Evolutionary conservation across 805 yeast genomes (phyloP).

Genomic region (Metschnikowia orientalis): DNA sequence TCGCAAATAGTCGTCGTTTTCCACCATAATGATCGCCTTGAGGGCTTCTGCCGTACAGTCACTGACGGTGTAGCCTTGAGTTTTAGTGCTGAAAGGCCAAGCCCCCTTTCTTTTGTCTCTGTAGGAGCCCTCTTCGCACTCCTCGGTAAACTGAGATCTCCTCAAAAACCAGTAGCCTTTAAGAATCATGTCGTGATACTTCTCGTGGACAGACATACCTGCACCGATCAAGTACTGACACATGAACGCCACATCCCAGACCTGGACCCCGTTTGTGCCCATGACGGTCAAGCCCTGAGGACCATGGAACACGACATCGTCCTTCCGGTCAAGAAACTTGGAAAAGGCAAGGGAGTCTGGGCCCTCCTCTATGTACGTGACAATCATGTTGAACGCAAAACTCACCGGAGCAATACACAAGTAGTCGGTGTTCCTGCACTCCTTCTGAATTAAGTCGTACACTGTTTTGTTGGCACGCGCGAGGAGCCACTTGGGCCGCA

Average conservation of each 20-base stretch:
- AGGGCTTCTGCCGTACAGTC: conserved; percentile 97
- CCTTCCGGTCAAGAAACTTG: conserved; percentile 53
- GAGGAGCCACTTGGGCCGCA: conserved; percentile 73
- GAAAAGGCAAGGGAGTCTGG: conserved; percentile 55
- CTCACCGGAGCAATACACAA: conserved; percentile 92
- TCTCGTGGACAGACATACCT: conserved; percentile 67
- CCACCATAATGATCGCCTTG: conserved; percentile 91
- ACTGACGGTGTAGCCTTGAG: conserved; percentile 93
- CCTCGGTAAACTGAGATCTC: conserved; percentile 79
- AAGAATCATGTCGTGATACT: conserved; percentile 60
- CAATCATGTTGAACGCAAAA: conserved; percentile 78
- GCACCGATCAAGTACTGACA: conserved; percentile 78
- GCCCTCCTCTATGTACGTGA: conserved; percentile 68
- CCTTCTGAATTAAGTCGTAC: conserved; percentile 66
- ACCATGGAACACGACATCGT: conserved; percentile 78
- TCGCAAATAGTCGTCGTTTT: conserved; percentile 51
- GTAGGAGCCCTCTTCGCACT: conserved; percentile 71
- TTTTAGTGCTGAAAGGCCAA: conserved; percentile 94
- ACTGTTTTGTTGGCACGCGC: conserved; percentile 47
- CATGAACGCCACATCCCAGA: conserved; percentile 93
- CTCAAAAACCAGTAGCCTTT: conserved; percentile 67
- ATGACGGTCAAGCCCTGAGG: conserved; percentile 87
- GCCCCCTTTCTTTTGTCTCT: conserved; percentile 85
- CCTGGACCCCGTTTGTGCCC: conserved; percentile 98
- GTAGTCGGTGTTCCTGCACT: conserved; percentile 70